Conservation (phyloP, 2,329 filamentous ascomycete genomes). For the Penicillium olsonii region DNA sequence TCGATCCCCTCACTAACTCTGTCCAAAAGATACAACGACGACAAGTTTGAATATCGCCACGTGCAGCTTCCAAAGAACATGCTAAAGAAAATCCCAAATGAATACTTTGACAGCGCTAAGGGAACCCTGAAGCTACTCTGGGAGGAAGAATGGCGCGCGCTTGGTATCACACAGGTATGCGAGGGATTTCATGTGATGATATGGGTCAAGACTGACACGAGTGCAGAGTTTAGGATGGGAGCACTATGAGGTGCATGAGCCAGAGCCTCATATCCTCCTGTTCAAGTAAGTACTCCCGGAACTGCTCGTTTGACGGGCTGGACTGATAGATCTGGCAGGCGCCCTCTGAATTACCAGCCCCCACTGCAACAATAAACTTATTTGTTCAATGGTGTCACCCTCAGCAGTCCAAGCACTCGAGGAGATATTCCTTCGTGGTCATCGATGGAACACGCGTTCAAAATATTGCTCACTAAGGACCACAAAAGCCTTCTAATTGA, state of each 20-base stretch:
- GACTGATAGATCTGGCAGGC: slow-evolving; percentile 52
- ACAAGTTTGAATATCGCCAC: slow-evolving; percentile 93
- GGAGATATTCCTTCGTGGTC: slow-evolving; percentile 6
- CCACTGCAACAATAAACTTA: slow-evolving; percentile 49
- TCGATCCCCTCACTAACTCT: slow-evolving; percentile 19
- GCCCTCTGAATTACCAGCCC: slow-evolving; percentile 81
- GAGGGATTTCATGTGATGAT: background rate
- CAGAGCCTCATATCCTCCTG: slow-evolving; percentile 94
- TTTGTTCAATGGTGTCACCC: slow-evolving; percentile 13
- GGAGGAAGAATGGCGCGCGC: slow-evolving; percentile 97
- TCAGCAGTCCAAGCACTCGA: slow-evolving; percentile 10
- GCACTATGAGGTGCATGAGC: slow-evolving; percentile 98
- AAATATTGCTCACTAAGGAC: slow-evolving; percentile 24
- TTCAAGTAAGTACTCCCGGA: slow-evolving; percentile 76
- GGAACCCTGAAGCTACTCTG: slow-evolving; percentile 94
- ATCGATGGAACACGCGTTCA: slow-evolving; percentile 19
- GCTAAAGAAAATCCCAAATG: slow-evolving; percentile 94
- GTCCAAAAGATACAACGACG: slow-evolving; percentile 77
- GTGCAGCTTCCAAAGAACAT: slow-evolving; percentile 97
- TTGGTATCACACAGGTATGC: slow-evolving; percentile 92
- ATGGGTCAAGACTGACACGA: slow-evolving; percentile 2
- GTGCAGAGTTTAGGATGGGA: slow-evolving; percentile 93
- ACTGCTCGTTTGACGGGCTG: slow-evolving; percentile 19
- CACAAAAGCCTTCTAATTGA: slow-evolving; percentile 28
- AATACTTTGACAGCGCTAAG: slow-evolving; percentile 85